Evolutionary conservation across 2,329 filamentous ascomycete species (phyloP).

Genomic region (Corinectria fuckeliana): DNA sequence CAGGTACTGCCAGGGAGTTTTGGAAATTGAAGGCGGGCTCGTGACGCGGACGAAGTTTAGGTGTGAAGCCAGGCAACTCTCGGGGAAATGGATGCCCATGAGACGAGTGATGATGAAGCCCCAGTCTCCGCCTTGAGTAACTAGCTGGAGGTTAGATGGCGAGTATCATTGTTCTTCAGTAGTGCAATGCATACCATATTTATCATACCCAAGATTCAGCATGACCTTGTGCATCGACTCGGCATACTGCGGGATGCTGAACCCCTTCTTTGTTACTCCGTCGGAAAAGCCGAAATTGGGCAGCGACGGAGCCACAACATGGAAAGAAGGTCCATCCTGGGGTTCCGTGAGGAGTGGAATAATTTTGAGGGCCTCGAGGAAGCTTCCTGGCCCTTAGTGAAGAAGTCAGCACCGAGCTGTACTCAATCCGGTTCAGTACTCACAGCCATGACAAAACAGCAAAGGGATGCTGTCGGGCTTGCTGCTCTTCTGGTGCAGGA

Average conservation of each 20-base stretch:
- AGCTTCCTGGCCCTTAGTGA: constrained; percentile 69
- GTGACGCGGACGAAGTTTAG: constrained; percentile 64
- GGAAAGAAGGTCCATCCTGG: constrained; percentile 52
- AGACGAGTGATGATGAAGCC: constrained; percentile 69
- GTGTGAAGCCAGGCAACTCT: constrained; percentile 53
- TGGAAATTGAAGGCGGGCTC: constrained; percentile 55
- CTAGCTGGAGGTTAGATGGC: constrained; percentile 16
- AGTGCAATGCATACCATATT: constrained; percentile 37
- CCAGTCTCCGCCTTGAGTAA: constrained; percentile 74
- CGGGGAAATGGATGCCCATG: constrained; percentile 65
- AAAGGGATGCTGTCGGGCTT: constrained; percentile 64
- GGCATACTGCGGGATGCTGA: constrained; percentile 45
- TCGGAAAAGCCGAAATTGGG: constrained; percentile 57
- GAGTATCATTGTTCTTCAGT: background rate
- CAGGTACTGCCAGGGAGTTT: constrained; percentile 63
- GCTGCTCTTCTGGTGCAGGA: constrained; percentile 63
- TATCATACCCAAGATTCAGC: constrained; percentile 64
- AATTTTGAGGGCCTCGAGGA: constrained; percentile 70
- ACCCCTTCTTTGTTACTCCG: constrained; percentile 39
- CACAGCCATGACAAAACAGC: constrained; percentile 71
- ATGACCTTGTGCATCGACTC: constrained; percentile 73
- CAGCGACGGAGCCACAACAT: constrained; percentile 64
- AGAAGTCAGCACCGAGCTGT: constrained; percentile 17
- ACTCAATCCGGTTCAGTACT: constrained; percentile 9
- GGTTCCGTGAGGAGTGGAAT: constrained; percentile 54